Evolutionary conservation across 768 basidiomycete species (phyloP), one percentile per base, ranked within the genome.

Genomic region (Lepiota subincarnata): DNA sequence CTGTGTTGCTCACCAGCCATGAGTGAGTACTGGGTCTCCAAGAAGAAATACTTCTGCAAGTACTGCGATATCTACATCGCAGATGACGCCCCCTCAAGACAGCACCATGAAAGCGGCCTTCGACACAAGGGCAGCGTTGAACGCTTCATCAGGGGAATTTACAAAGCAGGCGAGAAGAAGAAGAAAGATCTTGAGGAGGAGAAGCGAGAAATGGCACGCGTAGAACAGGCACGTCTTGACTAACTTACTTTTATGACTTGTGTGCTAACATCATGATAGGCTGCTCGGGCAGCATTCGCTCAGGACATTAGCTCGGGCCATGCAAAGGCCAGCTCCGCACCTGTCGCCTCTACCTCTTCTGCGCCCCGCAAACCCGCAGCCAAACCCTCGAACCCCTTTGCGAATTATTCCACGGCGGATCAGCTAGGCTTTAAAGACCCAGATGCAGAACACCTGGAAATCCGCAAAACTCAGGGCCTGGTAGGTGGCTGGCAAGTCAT

Each of bases 41-140:
- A 89, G 67, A 93, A 94, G 70, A 87, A 84, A 61, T 96, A 95
- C 70, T 89, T 82, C 66, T 97, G 94, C 84, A 93, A 94, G 67
- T 98, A 98, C 75, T 98, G 97, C 74, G 89, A 93, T 47, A 93
- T 92, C 58, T 98, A 87, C 74, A 98, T 99, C 57, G 82, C 93
- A 48, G 97, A 99, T 72, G 96, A 99, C 76, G 92, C 77, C 8
- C 89, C 97, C 56, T 98, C 96, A 1, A 80, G 90, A 48, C 77
- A 82, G 59, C 92, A 92, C 50, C 97, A 99, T 65, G 97, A 98
- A 70, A 89, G 82, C 58, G 97, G 97, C 38, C 72, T 98, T 41
- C 82, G 90, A 28, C 97, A 99, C 74, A 88, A 95, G 64, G 97
- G 96, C 41, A 97, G 90, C 66, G 83, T 88, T 55, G 96, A 99